Evolutionary conservation across 148 eudicot species (phyloP).

Genomic region (Fagopyrum tataricum): DNA sequence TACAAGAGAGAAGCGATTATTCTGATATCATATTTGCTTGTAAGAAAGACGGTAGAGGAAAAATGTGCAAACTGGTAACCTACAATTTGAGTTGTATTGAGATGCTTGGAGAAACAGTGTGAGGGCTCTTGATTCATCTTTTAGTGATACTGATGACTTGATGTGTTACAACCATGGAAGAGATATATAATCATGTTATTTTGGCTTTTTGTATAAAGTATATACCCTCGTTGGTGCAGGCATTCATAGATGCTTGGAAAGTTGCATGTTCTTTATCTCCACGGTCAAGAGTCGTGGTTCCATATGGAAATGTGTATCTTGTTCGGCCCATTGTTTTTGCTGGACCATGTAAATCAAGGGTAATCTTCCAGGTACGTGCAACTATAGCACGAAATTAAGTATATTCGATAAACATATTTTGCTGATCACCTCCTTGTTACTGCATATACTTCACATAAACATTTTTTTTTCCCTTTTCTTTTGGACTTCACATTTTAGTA

Average conservation of each 20-base stretch:
- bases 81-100: not conserved
- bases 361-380: constrained; percentile 49
- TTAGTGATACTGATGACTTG: not conserved
- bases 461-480: not conserved
- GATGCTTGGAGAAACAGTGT: not conserved
- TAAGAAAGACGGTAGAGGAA: not conserved
- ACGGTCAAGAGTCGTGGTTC: constrained; percentile 43
- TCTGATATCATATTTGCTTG: not conserved
- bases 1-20: not conserved
- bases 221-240: constrained; percentile 30
- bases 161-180: not conserved
- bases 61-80: not conserved
- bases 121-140: not conserved
- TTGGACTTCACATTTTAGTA: constrained; percentile 21
- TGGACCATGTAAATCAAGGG: constrained; percentile 52
- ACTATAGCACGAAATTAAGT: not conserved
- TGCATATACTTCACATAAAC: not conserved
- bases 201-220: not conserved
- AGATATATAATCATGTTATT: not conserved
- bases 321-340: constrained; percentile 55
- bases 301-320: constrained; percentile 38
- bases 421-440: not conserved
- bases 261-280: constrained; percentile 49
- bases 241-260: constrained; percentile 62
- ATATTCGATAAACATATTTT: not conserved